phyloP scores from a whole-genome alignment of 1,139 yeast genomes.

The Magnusiomyces magnusii region DNA sequence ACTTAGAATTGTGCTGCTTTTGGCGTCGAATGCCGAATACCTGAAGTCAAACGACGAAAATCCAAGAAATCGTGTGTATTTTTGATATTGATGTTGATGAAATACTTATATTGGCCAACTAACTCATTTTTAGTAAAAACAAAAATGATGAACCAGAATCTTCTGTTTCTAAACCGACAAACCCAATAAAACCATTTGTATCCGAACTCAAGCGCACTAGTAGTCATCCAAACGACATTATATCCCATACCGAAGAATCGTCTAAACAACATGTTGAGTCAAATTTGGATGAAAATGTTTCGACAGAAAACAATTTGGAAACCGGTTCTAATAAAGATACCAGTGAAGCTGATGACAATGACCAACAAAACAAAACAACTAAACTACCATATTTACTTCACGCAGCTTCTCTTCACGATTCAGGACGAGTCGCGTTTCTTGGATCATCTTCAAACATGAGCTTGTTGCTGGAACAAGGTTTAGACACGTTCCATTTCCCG shows the following conservation, averaged over 20 bases:
- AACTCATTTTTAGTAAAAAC: not conserved
- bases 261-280: not conserved
- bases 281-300: not conserved
- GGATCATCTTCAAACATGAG: conserved; percentile 32
- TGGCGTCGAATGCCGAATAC: conserved; percentile 64
- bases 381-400: conserved; percentile 1
- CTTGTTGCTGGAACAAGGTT: conserved; percentile 29
- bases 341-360: not conserved
- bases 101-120: too few species aligned
- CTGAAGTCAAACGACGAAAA: conserved; percentile 37
- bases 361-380: not conserved
- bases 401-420: conserved; percentile 7
- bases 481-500: conserved; percentile 32
- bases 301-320: not conserved
- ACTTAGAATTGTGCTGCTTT: conserved; percentile 57
- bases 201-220: not conserved
- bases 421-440: conserved; percentile 28
- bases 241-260: not conserved
- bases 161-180: not conserved
- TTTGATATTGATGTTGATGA: not conserved
- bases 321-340: not conserved
- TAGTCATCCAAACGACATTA: not conserved
- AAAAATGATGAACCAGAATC: not conserved
- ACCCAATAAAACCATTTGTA: not conserved
- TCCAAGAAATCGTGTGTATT: conserved; percentile 5